Percentiles rank a stretch among this genome's conserved stretches.
phyloP scores from a whole-genome alignment of 805 yeast genomes.

The Wickerhamiella alocasiicola region DNA sequence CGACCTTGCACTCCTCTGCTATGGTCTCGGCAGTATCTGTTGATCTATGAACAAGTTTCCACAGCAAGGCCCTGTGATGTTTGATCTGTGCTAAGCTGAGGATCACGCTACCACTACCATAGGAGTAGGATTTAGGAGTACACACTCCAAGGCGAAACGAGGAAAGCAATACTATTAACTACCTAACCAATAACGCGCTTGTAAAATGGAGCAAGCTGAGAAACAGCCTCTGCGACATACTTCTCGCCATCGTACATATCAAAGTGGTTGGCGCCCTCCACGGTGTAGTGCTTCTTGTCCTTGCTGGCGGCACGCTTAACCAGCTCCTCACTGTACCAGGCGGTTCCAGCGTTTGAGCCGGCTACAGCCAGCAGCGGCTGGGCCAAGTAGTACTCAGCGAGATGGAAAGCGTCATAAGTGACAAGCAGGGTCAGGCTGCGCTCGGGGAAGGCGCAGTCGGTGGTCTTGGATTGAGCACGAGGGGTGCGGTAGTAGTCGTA shows the following conservation, averaged over 20 bases:
- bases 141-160: too few species aligned
- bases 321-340: background rate
- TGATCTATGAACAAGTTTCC: too few species aligned
- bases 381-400: slow-evolving; percentile 9
- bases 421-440: background rate
- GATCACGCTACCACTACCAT: too few species aligned
- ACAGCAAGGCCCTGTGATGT: too few species aligned
- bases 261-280: slow-evolving; percentile 11
- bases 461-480: slow-evolving; percentile 7
- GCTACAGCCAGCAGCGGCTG: slow-evolving; percentile 13
- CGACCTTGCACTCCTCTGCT: too few species aligned
- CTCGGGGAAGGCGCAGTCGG: background rate
- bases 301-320: background rate
- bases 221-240: background rate
- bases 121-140: too few species aligned
- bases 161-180: too few species aligned
- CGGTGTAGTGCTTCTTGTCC: slow-evolving; percentile 4
- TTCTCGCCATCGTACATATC: slow-evolving; percentile 13
- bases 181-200: too few species aligned
- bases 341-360: slow-evolving; percentile 8
- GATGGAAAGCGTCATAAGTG: slow-evolving; percentile 10
- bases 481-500: slow-evolving; percentile 15
- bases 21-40: too few species aligned
- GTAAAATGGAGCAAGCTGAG: background rate
- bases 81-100: too few species aligned